Evolutionary conservation across 192 early-diverging fungal genomes (phyloP).

Genomic region (Linnemannia schmuckeri): DNA sequence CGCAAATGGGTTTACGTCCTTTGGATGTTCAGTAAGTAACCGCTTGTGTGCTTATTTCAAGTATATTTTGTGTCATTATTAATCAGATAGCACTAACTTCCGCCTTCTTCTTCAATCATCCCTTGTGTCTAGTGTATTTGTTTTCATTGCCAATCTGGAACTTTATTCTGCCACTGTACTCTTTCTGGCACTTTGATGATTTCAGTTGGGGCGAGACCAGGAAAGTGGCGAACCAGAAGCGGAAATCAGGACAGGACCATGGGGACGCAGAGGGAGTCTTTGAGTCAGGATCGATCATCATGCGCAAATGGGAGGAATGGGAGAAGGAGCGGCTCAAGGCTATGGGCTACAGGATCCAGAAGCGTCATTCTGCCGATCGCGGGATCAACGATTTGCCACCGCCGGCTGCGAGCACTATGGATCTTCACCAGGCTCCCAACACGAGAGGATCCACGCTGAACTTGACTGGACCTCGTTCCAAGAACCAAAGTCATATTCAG

Average conservation of each 20-base stretch:
- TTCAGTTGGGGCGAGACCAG: slow-evolving; percentile 90
- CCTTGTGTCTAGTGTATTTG: slow-evolving; percentile 79
- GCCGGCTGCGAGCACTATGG: slow-evolving; percentile 45
- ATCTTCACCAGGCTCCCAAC: slow-evolving; percentile 2
- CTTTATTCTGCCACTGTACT: slow-evolving; percentile 90
- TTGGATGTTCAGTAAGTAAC: slow-evolving; percentile 71
- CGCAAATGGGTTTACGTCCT: slow-evolving; percentile 79
- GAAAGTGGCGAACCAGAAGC: slow-evolving; percentile 78
- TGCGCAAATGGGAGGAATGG: slow-evolving; percentile 73
- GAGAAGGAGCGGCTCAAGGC: slow-evolving; percentile 63
- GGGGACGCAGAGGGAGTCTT: slow-evolving; percentile 80
- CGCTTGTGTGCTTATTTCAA: background rate
- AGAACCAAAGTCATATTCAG: background rate
- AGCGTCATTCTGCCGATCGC: slow-evolving; percentile 44
- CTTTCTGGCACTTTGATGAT: slow-evolving; percentile 96
- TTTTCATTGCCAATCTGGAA: slow-evolving; percentile 95
- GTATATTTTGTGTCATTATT: background rate
- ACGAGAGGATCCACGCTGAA: background rate
- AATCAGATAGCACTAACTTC: background rate
- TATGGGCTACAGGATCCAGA: slow-evolving; percentile 48
- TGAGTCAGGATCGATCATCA: slow-evolving; percentile 67
- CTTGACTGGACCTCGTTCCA: background rate
- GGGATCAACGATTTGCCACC: slow-evolving; percentile 52
- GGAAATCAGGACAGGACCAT: slow-evolving; percentile 77
- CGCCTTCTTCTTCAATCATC: background rate